Evolutionary conservation across 768 basidiomycete species (phyloP).

Genomic region (Lentinula raphanica): DNA sequence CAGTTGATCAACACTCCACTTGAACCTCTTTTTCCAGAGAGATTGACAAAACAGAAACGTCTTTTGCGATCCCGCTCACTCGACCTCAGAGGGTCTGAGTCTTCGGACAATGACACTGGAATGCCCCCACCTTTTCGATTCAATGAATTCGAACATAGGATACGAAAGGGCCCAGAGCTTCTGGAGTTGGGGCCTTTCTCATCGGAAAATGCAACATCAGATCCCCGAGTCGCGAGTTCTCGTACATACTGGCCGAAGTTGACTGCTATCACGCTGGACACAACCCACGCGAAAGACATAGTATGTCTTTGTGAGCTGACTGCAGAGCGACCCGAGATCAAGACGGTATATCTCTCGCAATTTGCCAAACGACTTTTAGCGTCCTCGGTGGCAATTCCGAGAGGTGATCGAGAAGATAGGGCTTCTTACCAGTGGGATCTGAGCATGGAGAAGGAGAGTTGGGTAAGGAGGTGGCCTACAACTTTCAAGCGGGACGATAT

Average conservation of each 20-base stretch:
- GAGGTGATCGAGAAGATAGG: neutral
- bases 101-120: no score
- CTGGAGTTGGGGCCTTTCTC: neutral
- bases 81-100: no score
- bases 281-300: neutral
- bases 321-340: neutral
- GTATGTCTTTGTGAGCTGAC: constrained; percentile 7
- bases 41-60: neutral
- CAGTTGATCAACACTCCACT: constrained; percentile 1
- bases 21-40: neutral
- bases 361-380: constrained; percentile 3
- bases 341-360: constrained; percentile 8
- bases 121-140: neutral
- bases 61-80: constrained; percentile 3
- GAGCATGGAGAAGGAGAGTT: neutral
- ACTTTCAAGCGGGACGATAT: constrained; percentile 3
- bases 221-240: neutral
- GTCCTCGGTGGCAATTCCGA: neutral
- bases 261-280: constrained; percentile 2
- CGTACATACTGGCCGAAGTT: constrained; percentile 4
- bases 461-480: no score
- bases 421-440: neutral
- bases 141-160: neutral
- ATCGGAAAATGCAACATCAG: neutral
- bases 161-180: neutral